Evolutionary conservation across 2,329 filamentous ascomycete genomes (phyloP), one percentile per base, ranked within the genome.

Genomic region (Aspergillus sclerotialis): DNA sequence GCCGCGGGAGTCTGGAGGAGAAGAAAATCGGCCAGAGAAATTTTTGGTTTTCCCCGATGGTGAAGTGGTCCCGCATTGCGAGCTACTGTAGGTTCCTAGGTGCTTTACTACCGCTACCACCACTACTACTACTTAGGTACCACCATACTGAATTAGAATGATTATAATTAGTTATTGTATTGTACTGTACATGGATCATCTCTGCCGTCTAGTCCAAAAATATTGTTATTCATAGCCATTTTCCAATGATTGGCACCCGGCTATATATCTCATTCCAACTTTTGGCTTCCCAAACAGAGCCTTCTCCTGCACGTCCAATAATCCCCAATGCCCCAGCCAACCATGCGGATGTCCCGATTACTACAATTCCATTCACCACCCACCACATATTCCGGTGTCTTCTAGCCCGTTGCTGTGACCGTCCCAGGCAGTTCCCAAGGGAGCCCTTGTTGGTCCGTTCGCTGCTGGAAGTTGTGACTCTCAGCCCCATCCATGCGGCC

Each of bases 271-370:
- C 73, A 64, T 95, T 83, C 61, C 90, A 94, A 32, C 84, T 72
- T 46, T 72, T 82, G 2, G 78, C 86, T 35, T 94, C 71, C 87
- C 88, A 95, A 0, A 87, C 87, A 4, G 73, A 67, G 1, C 77
- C 79, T 40, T 68, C 60, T 0, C 87, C 88, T 2, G 75, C 84
- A 42, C 75, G 71, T 3, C 82, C 87, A 7, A 94, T 78, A 11
- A 94, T 69, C 0, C 84, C 86, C 21, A 95, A 59, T 0, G 84
- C 82, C 3, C 89, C 89, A 0, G 80, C 79, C 33, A 89, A 76
- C 89, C 89, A 95, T n/a, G 88, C 36, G 0, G 65, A 72, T 6
- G 78, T 72, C 2, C 82, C 58, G 0, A 70, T 61, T 0, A 71
- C 67, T 1, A 75, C 74, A 34, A 79, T 58, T 0, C 71, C 80